Evolutionary conservation across 352 stramenopile genomes (phyloP).

Genomic region (Thraustochytrium sp.): DNA sequence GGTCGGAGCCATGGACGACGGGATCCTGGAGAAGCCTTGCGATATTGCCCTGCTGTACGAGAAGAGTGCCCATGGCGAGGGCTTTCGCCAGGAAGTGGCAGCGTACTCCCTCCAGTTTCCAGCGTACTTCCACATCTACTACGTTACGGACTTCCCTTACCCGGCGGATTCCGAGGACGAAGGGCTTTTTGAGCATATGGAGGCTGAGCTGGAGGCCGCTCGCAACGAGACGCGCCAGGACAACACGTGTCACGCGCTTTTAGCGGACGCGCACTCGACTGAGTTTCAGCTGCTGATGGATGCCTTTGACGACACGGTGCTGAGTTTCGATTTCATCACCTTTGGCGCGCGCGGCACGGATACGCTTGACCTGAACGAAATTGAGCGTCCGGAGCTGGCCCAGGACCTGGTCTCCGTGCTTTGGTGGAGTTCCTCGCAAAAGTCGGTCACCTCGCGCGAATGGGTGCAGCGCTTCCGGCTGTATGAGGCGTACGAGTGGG

Average conservation of each 20-base stretch:
- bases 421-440: background rate
- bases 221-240: background rate
- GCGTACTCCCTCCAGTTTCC: background rate
- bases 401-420: background rate
- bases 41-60: conserved; percentile 11
- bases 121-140: conserved; percentile 8
- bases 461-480: background rate
- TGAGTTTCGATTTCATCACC: conserved; percentile 17
- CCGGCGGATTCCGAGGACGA: background rate
- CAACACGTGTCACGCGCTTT: background rate
- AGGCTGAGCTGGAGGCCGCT: background rate
- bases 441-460: background rate
- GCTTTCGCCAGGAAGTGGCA: background rate
- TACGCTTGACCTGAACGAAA: background rate
- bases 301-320: background rate
- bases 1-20: background rate
- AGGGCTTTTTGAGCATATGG: background rate
- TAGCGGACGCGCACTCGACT: conserved; percentile 6
- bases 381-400: background rate
- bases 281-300: background rate
- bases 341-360: conserved; percentile 12
- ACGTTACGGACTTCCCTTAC: conserved; percentile 12
- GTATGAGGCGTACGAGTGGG: conserved; percentile 17
- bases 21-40: background rate
- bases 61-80: background rate